Evolutionary conservation across 1,139 yeast genomes (phyloP).

Genomic region (Lodderomyces elongisporus): DNA sequence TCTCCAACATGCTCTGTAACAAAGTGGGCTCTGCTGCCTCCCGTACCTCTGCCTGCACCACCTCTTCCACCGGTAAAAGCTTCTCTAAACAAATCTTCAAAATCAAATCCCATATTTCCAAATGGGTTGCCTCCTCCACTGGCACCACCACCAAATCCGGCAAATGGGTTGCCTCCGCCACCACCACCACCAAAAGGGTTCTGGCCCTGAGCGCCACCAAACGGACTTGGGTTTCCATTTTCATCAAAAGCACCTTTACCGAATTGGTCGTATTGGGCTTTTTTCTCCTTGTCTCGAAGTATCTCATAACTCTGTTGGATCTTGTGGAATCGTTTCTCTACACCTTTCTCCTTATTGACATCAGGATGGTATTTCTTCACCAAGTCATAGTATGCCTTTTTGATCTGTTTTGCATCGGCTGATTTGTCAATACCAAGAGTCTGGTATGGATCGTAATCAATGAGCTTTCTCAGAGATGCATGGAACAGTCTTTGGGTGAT

Average conservation of each 20-base stretch:
- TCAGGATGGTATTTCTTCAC: constrained; percentile 97
- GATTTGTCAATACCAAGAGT: constrained; percentile 68
- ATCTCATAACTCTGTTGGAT: constrained; percentile 93
- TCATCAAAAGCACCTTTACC: constrained; percentile 84
- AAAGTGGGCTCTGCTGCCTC: constrained; percentile 29
- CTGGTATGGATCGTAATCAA: constrained; percentile 72
- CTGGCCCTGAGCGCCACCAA: constrained; percentile 25
- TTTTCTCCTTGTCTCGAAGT: constrained; percentile 78
- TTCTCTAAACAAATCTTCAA: constrained; percentile 84
- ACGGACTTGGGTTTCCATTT: constrained; percentile 54
- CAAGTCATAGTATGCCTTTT: constrained; percentile 86
- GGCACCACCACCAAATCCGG: constrained; percentile 83
- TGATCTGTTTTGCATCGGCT: constrained; percentile 80
- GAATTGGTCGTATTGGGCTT: constrained; percentile 85
- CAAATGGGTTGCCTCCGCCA: constrained; percentile 62
- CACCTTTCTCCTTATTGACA: constrained; percentile 84
- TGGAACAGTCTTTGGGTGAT: no score
- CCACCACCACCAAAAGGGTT: constrained; percentile 35
- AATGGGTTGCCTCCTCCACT: constrained; percentile 41
- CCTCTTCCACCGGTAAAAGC: constrained; percentile 52
- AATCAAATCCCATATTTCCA: constrained; percentile 54
- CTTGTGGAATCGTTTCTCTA: constrained; percentile 86
- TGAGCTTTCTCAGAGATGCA: no score
- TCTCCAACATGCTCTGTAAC: constrained; percentile 85
- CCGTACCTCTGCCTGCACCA: constrained; percentile 30